Percentiles rank a stretch among this genome's conserved stretches.
phyloP scores from a whole-genome alignment of 495 filamentous ascomycete genomes.

The Penicillium salamii region DNA sequence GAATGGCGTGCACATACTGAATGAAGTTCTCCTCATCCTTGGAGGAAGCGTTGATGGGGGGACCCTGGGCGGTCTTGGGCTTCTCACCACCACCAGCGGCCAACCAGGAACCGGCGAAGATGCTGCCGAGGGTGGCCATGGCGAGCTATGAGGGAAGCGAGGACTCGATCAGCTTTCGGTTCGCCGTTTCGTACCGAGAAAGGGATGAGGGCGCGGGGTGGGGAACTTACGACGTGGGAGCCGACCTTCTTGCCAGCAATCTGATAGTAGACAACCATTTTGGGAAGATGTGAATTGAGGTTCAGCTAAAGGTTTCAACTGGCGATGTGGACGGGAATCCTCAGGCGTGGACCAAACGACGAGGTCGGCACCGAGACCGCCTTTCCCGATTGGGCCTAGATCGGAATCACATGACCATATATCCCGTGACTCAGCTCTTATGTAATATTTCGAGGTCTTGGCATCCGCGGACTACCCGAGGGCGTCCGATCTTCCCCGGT shows the following conservation, averaged over 20 bases:
- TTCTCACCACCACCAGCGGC: slow-evolving; percentile 61
- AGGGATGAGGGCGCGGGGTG: slow-evolving; percentile 18
- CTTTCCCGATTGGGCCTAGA: slow-evolving; percentile 23
- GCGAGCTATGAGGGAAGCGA: slow-evolving; percentile 64
- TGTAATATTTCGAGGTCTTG: no score
- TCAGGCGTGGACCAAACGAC: slow-evolving; percentile 20
- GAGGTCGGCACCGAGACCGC: slow-evolving; percentile 28
- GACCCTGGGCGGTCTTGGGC: slow-evolving; percentile 55
- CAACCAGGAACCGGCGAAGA: slow-evolving; percentile 56
- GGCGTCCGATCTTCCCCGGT: slow-evolving; percentile 25
- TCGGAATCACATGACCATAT: background rate
- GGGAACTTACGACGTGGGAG: slow-evolving; percentile 80
- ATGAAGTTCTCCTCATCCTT: slow-evolving; percentile 97
- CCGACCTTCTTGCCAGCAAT: slow-evolving; percentile 87
- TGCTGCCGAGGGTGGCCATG: slow-evolving; percentile 71
- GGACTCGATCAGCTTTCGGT: slow-evolving; percentile 12
- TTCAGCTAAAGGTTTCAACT: slow-evolving; percentile 31
- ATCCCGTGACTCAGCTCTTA: no score
- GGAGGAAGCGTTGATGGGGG: slow-evolving; percentile 82
- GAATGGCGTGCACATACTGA: slow-evolving; percentile 61
- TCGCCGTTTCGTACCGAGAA: slow-evolving; percentile 16
- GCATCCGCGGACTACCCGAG: slow-evolving; percentile 1
- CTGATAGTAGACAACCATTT: slow-evolving; percentile 84
- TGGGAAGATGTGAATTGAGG: slow-evolving; percentile 44
- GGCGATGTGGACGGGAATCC: slow-evolving; percentile 30